Percentiles rank a stretch among this genome's conserved stretches.
These are phyloP conservation scores for Talaromyces rugulosus DNA, from an alignment of 2,329 filamentous ascomycete genomes.

Conservation along the genomic window DNA sequence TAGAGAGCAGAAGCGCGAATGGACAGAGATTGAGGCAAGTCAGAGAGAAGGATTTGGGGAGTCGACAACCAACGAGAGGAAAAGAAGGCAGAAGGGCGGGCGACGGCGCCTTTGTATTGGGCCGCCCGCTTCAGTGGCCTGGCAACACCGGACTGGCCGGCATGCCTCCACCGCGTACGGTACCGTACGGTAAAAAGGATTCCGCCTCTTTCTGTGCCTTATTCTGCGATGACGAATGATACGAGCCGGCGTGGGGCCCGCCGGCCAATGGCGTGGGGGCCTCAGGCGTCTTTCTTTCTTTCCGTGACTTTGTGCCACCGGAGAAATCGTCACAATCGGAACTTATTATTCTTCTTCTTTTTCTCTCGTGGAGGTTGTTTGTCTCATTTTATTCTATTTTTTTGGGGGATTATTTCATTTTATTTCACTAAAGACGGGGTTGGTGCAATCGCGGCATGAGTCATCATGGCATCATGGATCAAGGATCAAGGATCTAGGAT, in stretches of 20 bases:
- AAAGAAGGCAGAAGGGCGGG: constrained; percentile 31
- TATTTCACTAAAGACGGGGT: no score
- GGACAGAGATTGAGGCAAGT: constrained; percentile 14
- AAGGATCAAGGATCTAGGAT: no score
- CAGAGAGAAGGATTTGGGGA: neutral
- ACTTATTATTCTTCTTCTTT: no score
- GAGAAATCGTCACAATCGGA: neutral
- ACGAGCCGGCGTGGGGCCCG: neutral
- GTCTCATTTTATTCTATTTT: no score
- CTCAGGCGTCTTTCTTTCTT: neutral
- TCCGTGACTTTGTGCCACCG: neutral
- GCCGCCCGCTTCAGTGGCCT: constrained; percentile 22
- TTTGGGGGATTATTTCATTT: neutral
- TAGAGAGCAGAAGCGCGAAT: constrained; percentile 15
- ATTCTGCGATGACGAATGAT: neutral
- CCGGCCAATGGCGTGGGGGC: neutral
- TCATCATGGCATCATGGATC: neutral
- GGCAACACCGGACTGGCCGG: neutral
- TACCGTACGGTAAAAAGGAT: neutral
- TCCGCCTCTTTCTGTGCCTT: neutral
- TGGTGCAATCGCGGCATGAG: neutral
- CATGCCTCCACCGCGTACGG: neutral
- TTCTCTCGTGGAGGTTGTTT: no score
- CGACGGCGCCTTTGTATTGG: constrained; percentile 40
- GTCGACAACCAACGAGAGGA: constrained; percentile 36